Evolutionary conservation across 2,329 filamentous ascomycete genomes (phyloP).

Genomic region (Hymenoscyphus salicellus): DNA sequence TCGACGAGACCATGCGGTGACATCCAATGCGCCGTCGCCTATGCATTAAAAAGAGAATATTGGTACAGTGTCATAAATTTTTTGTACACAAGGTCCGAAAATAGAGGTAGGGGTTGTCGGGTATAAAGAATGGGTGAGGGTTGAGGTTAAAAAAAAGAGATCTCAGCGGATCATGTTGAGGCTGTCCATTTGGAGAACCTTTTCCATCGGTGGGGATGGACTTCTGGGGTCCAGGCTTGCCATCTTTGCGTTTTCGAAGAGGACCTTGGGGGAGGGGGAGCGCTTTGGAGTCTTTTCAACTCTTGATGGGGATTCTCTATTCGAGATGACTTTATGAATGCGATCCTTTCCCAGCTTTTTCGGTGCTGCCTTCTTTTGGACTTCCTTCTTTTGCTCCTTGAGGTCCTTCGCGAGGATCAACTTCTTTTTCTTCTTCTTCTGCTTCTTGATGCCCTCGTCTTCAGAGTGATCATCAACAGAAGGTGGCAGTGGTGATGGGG

Average conservation of each 20-base stretch:
- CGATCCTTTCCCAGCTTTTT: conserved; percentile 10
- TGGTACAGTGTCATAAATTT: no score
- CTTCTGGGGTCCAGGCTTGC: neutral
- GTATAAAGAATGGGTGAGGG: neutral
- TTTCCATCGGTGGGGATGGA: neutral
- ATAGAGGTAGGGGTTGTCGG: neutral
- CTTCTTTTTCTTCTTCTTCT: conserved; percentile 5
- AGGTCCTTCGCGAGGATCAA: conserved; percentile 7
- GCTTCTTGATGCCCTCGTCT: neutral
- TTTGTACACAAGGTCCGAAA: neutral
- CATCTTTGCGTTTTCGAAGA: neutral
- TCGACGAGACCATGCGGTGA: neutral
- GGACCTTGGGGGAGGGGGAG: neutral
- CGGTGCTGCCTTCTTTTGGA: conserved; percentile 11
- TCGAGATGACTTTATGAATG: conserved; percentile 1
- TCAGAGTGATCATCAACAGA: neutral
- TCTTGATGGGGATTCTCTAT: neutral
- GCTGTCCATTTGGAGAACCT: neutral
- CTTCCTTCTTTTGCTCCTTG: neutral
- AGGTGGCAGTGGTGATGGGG: neutral
- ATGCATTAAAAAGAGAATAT: neutral
- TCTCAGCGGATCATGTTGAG: neutral
- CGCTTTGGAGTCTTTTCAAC: neutral
- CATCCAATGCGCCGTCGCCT: neutral
- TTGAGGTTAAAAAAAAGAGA: neutral